phyloP scores from a whole-genome alignment of 2,329 filamentous ascomycete genomes.

The Clonostachys byssicola region DNA sequence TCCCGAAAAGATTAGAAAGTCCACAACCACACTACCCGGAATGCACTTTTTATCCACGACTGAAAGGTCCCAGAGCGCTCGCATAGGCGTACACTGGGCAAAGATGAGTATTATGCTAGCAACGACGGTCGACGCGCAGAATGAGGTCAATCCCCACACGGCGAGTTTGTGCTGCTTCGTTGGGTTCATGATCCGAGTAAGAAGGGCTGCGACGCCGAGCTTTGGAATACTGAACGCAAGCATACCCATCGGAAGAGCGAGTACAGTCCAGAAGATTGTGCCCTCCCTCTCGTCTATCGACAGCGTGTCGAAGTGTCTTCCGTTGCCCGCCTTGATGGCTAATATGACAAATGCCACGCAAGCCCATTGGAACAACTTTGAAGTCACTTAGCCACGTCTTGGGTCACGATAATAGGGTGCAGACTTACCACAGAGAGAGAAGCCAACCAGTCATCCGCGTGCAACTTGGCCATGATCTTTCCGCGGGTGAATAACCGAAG shows the following conservation, averaged over 20 bases:
- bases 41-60: no score
- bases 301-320: slow-evolving; percentile 9
- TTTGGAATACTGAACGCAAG: slow-evolving; percentile 34
- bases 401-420: not conserved
- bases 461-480: slow-evolving; percentile 5
- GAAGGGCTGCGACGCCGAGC: slow-evolving; percentile 30
- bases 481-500: slow-evolving; percentile 7
- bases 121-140: slow-evolving; percentile 18
- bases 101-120: slow-evolving; percentile 29
- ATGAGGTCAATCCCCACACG: slow-evolving; percentile 27
- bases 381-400: no score
- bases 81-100: slow-evolving; percentile 33
- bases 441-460: slow-evolving; percentile 9
- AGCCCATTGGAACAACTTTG: slow-evolving; percentile 6
- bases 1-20: no score
- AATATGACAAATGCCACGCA: slow-evolving; percentile 9
- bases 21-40: no score
- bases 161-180: slow-evolving; percentile 20
- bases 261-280: slow-evolving; percentile 21
- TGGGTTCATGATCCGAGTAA: slow-evolving; percentile 31
- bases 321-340: slow-evolving; percentile 11
- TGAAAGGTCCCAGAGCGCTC: not conserved
- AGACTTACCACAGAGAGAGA: not conserved
- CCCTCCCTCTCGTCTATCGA: slow-evolving; percentile 2
- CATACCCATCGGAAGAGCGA: slow-evolving; percentile 28